phyloP scores from a whole-genome alignment of 2,329 filamentous ascomycete genomes.

The Podosphaera leucotricha region DNA sequence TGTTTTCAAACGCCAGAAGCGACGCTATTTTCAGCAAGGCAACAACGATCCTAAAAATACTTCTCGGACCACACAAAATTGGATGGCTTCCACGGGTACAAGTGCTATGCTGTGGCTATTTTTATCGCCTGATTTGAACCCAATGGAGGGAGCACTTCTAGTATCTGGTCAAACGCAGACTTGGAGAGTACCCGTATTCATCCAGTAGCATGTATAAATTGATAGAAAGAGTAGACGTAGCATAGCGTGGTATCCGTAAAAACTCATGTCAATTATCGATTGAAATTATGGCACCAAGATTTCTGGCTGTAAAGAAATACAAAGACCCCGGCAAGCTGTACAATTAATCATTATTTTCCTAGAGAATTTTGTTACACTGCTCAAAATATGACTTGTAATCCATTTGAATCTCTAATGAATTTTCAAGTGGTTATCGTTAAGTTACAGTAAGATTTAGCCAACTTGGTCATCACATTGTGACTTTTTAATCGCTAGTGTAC shows the following conservation, averaged over 20 bases:
- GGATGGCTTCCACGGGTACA: not conserved
- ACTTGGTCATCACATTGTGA: not conserved
- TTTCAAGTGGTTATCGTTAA: too few species aligned
- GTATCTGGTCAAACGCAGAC: not conserved
- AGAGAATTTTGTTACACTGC: not conserved
- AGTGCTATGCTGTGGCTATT: too few species aligned
- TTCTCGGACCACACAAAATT: not conserved
- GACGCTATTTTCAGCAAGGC: not conserved
- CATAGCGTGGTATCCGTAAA: not conserved
- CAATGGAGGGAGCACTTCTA: not conserved
- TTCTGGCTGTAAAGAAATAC: not conserved
- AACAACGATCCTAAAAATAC: not conserved
- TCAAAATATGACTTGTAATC: not conserved
- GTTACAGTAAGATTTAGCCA: not conserved
- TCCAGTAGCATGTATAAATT: not conserved
- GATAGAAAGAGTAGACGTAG: not conserved
- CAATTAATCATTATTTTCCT: not conserved
- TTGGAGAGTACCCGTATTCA: not conserved
- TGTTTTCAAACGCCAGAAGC: not conserved
- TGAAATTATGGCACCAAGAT: not conserved
- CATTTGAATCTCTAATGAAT: too few species aligned
- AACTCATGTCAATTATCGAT: not conserved
- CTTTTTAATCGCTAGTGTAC: not conserved
- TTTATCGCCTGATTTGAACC: not conserved
- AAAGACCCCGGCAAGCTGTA: not conserved